Evolutionary conservation across 495 filamentous ascomycete species (phyloP).

Genomic region (Lasiosphaeria ovina): DNA sequence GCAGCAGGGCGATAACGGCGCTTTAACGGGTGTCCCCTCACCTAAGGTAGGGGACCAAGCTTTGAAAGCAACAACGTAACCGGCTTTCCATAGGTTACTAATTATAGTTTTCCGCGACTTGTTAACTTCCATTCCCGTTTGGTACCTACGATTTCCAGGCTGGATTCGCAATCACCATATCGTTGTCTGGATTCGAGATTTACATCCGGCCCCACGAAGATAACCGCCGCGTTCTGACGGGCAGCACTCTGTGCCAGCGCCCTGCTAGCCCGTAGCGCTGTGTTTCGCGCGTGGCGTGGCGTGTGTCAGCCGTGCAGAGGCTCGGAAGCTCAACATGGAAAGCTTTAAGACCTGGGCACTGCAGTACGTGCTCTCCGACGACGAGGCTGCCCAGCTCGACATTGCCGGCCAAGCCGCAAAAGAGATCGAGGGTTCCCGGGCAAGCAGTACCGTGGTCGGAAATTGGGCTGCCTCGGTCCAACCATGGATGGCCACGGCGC

Average conservation of each 20-base stretch:
- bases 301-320: slow-evolving; percentile 6
- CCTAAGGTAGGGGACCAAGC: background rate
- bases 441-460: slow-evolving; percentile 42
- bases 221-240: no score
- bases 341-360: slow-evolving; percentile 47
- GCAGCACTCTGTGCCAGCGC: background rate
- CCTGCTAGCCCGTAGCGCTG: background rate
- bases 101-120: no score
- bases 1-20: slow-evolving; percentile 28
- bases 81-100: no score
- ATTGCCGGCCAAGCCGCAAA: slow-evolving; percentile 42
- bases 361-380: slow-evolving; percentile 49
- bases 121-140: no score
- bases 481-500: slow-evolving; percentile 43
- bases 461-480: slow-evolving; percentile 50
- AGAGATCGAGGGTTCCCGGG: slow-evolving; percentile 43
- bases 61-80: no score
- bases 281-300: background rate
- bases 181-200: no score
- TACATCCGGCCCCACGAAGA: no score
- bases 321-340: slow-evolving; percentile 31
- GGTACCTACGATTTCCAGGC: no score
- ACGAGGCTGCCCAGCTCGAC: slow-evolving; percentile 30
- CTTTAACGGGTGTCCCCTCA: background rate
- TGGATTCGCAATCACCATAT: no score